phyloP scores from a whole-genome alignment of 164 flowering plant genomes.

The Cinnamomum micranthum region DNA sequence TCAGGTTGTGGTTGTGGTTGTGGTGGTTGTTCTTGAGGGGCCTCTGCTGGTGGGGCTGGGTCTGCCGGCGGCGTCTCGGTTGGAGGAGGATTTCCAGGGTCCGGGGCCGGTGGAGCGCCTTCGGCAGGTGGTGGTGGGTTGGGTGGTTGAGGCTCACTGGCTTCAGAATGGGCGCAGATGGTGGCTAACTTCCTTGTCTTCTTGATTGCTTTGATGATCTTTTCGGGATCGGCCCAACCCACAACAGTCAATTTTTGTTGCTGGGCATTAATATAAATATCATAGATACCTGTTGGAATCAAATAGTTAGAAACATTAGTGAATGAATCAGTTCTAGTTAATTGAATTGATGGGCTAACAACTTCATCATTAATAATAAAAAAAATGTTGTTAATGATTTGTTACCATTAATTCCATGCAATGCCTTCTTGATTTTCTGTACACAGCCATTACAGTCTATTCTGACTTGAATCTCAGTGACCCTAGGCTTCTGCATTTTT shows the following conservation, averaged over 20 bases:
- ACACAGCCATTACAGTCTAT: conserved; percentile 98
- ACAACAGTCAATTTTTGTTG: conserved; percentile 79
- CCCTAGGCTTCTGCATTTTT: conserved; percentile 56
- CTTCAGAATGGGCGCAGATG: conserved; percentile 61
- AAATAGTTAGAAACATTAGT: not conserved
- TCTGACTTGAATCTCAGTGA: conserved; percentile 79
- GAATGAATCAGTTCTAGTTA: too few relatives aligned
- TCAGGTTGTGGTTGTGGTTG: conserved; percentile 24
- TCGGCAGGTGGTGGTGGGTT: conserved; percentile 28
- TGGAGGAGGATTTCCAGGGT: conserved; percentile 32
- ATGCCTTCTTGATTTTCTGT: conserved; percentile 91
- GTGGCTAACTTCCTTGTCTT: conserved; percentile 78
- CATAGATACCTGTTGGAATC: conserved; percentile 64
- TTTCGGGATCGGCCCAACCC: conserved; percentile 87
- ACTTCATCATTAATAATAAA: too few relatives aligned
- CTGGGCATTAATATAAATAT: conserved; percentile 55
- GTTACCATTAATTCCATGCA: conserved; percentile 64
- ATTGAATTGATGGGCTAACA: not conserved
- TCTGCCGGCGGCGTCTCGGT: conserved; percentile 38
- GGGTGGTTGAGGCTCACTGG: conserved; percentile 34
- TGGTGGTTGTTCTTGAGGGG: conserved; percentile 37
- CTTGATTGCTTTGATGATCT: conserved; percentile 72
- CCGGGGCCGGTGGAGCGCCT: not conserved
- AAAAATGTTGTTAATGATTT: not conserved
- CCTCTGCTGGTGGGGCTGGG: conserved; percentile 25